Evolutionary conservation across 164 flowering plant species (phyloP).

Genomic region (Cinnamomum micranthum): DNA sequence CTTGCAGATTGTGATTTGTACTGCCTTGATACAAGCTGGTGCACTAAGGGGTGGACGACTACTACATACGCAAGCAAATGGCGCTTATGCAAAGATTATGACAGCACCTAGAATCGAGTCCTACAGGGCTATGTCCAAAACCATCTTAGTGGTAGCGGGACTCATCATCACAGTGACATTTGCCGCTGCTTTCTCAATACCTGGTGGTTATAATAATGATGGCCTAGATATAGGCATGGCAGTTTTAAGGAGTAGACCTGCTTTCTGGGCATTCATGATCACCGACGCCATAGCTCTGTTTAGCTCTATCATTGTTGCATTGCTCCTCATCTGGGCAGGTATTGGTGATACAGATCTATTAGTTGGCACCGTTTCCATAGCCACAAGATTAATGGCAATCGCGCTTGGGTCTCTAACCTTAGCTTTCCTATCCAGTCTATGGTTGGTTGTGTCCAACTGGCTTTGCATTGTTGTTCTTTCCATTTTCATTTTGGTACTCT

Average conservation of each 20-base stretch:
- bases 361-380: too few relatives aligned
- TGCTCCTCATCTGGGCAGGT: too few relatives aligned
- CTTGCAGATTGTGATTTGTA: not conserved
- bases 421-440: not conserved
- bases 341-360: too few relatives aligned
- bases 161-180: conserved; percentile 5
- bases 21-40: not conserved
- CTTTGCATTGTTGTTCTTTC: not conserved
- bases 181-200: too few relatives aligned
- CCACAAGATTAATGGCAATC: too few relatives aligned
- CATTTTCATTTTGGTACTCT: not conserved
- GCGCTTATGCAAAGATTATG: not conserved
- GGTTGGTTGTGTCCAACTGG: not conserved
- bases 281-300: too few relatives aligned
- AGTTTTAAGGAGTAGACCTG: too few relatives aligned
- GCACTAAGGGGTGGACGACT: not conserved
- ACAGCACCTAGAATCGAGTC: conserved; percentile 4
- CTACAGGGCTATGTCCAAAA: conserved; percentile 10
- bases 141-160: conserved; percentile 15
- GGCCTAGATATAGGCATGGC: too few relatives aligned
- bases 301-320: too few relatives aligned
- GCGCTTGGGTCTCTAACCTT: too few relatives aligned
- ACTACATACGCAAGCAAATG: not conserved
- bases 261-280: too few relatives aligned
- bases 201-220: too few relatives aligned